Evolutionary conservation across 2,329 filamentous ascomycete genomes (phyloP), one percentile per base, ranked within the genome.

Genomic region (Colletotrichum echinochloae): DNA sequence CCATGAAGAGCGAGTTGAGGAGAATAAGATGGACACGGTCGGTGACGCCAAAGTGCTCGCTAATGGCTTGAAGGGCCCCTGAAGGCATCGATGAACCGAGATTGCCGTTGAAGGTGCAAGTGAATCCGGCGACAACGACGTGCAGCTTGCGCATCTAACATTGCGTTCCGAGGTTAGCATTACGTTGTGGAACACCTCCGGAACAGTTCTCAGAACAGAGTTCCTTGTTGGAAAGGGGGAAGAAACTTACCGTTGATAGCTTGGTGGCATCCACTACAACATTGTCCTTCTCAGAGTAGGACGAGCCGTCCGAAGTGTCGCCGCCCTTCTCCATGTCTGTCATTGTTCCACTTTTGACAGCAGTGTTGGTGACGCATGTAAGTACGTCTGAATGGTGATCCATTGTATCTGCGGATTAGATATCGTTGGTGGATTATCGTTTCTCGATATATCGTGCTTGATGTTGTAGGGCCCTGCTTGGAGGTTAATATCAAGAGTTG

Each of bases 1-100:
- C 74, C 79, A 80, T 80, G 55, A 79, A 80, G 2, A 80, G 73
- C 12, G 79, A 80, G 75, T 80, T 80, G 67, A 80, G 77, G 3
- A 80, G 75, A 11, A 75, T 76, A 14, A 80, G 77, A 20, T 78
- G 73, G 5, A 76, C 60, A 33, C 73, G 74, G 48, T 73, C 54
- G 6, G 75, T 66, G 52, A 80, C 76, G 18, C 61, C 48, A 59
- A 80, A 80, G 18, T 75, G 72, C 8, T 75, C 73, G 20, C 77
- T 70, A 39, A 80, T 79, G 68, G 77, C 74, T n/a, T 79, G 73
- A n/a, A 80, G 77, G n/a, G 78, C 79, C 1, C 79, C 79, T 1
- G 78, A 79, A 9, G 79, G 79, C 74, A 81, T 79, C 4, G 79
- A 79, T 1, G 79, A 79, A 14, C 79, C 79, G 39, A 80, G 77